These are phyloP conservation scores for Pyrus bretschneideri DNA, from an alignment of 306 rosid species.

Conservation along the genomic window DNA sequence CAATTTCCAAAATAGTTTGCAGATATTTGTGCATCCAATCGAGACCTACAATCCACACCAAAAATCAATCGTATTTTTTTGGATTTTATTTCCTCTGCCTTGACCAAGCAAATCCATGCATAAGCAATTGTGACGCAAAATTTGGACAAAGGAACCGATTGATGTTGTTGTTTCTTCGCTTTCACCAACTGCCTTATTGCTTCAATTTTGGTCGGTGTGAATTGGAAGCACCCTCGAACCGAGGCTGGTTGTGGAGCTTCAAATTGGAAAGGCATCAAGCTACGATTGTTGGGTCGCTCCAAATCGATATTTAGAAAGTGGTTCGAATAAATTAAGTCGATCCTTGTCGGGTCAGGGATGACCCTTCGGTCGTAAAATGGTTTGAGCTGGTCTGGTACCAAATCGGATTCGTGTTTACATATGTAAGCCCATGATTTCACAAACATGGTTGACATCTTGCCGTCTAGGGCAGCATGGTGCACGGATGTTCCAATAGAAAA, in stretches of 20 bases:
- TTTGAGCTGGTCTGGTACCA: constrained; percentile 1
- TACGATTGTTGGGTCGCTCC: constrained; percentile 21
- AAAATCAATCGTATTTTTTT: neutral
- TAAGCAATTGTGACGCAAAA: constrained; percentile 16
- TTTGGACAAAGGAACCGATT: neutral
- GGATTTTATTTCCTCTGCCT: constrained; percentile 9
- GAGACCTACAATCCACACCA: constrained; percentile 14
- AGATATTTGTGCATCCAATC: constrained; percentile 7
- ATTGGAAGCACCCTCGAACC: constrained; percentile 3
- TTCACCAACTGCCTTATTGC: neutral
- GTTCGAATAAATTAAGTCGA: constrained; percentile 4
- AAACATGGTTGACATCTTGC: constrained; percentile 23
- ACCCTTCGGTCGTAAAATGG: constrained; percentile 36
- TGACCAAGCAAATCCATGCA: constrained; percentile 22
- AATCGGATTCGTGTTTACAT: constrained; percentile 16
- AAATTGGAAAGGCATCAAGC: neutral
- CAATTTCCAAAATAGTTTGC: constrained; percentile 24
- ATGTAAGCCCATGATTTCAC: constrained; percentile 51
- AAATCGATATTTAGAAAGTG: constrained; percentile 26
- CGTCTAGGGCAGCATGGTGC: constrained; percentile 30
- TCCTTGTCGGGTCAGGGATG: constrained; percentile 17
- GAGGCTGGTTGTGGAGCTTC: neutral
- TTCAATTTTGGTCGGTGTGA: neutral
- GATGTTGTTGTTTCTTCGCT: neutral
- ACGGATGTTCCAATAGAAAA: constrained; percentile 20